Evolutionary conservation across 1,139 yeast genomes (phyloP).

Genomic region (Geotrichum fermentans): DNA sequence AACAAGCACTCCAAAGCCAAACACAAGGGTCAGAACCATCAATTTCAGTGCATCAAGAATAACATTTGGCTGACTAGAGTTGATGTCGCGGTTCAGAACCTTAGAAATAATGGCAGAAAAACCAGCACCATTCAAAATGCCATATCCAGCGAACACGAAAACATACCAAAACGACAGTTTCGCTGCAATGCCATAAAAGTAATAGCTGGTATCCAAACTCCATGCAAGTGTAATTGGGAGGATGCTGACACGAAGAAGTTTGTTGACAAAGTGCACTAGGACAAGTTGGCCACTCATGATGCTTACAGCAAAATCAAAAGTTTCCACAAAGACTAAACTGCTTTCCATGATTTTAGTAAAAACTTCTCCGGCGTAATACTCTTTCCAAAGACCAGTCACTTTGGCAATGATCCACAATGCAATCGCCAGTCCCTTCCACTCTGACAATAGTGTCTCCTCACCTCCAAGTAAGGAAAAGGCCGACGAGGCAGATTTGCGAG

Average conservation of each 20-base stretch:
- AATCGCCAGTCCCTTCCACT: slow-evolving; percentile 14
- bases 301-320: background rate
- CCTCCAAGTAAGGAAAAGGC: background rate
- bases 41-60: background rate
- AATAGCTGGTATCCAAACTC: slow-evolving; percentile 13
- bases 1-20: background rate
- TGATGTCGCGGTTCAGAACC: background rate
- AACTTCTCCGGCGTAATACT: background rate
- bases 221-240: slow-evolving; percentile 7
- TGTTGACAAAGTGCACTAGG: background rate
- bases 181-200: slow-evolving; percentile 8
- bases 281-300: slow-evolving; percentile 2
- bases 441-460: background rate
- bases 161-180: slow-evolving; percentile 13
- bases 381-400: slow-evolving; percentile 5
- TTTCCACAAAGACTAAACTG: background rate
- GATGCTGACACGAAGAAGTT: slow-evolving; percentile 4
- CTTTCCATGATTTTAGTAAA: slow-evolving; percentile 4
- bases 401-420: slow-evolving; percentile 5
- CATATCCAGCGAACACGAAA: slow-evolving; percentile 5
- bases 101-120: background rate
- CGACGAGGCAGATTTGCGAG: background rate
- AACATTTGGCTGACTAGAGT: background rate
- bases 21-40: background rate
- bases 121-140: background rate